Evolutionary conservation across 2,329 filamentous ascomycete genomes (phyloP).

Genomic region (Hypoxylon sp.): DNA sequence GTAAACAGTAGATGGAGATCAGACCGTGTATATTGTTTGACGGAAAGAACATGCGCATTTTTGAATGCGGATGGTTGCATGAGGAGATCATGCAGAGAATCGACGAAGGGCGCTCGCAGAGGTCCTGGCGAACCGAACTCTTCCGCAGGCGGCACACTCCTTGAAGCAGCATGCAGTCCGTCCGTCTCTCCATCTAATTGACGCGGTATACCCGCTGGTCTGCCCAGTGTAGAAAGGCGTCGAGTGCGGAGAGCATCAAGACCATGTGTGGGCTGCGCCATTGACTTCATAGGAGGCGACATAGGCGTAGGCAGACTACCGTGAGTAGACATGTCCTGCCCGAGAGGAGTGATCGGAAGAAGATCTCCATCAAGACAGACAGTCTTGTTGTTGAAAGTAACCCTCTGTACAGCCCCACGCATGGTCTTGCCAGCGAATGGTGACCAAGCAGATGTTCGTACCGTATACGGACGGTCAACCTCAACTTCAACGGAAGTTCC

Average conservation of each 20-base stretch:
- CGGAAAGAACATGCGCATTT: conserved; percentile 89
- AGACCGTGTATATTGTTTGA: conserved; percentile 87
- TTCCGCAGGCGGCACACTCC: conserved; percentile 55
- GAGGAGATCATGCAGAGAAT: conserved; percentile 79
- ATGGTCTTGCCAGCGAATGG: conserved; percentile 79
- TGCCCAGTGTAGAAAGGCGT: conserved; percentile 55
- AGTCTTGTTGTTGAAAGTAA: conserved; percentile 81
- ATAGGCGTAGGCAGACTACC: conserved; percentile 62
- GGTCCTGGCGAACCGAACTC: conserved; percentile 64
- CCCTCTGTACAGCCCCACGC: conserved; percentile 79
- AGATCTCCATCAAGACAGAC: conserved; percentile 81
- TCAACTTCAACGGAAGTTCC: conserved; percentile 81
- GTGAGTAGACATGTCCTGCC: conserved; percentile 83
- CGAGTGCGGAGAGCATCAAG: conserved; percentile 56
- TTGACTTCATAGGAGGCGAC: conserved; percentile 72
- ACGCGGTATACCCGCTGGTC: conserved; percentile 48
- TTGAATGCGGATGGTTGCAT: conserved; percentile 86
- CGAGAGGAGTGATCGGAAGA: conserved; percentile 68
- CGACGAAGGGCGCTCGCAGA: conserved; percentile 66
- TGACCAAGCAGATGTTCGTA: conserved; percentile 72
- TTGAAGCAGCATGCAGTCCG: conserved; percentile 46
- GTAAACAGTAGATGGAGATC: conserved; percentile 96
- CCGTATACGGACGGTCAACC: conserved; percentile 77
- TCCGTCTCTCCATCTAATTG: conserved; percentile 56
- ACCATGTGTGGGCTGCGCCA: conserved; percentile 56